phyloP scores from a whole-genome alignment of 352 stramenopile genomes.

The Globisporangium echinulatum region DNA sequence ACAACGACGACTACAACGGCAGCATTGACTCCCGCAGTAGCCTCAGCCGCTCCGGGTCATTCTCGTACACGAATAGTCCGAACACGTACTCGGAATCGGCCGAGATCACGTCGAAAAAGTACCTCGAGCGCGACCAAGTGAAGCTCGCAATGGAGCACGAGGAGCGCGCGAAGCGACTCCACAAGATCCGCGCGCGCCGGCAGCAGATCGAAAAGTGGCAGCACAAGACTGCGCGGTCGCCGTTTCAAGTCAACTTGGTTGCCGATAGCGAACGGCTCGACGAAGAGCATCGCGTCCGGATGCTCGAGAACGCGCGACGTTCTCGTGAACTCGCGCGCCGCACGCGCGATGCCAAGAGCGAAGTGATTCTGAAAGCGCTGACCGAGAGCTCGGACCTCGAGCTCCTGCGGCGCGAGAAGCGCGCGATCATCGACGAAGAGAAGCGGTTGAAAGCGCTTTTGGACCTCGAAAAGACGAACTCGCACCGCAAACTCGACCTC shows the following conservation, averaged over 20 bases:
- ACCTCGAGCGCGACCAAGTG: slow-evolving; percentile 62
- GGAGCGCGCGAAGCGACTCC: slow-evolving; percentile 43
- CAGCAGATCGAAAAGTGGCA: slow-evolving; percentile 80
- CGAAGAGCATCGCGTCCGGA: slow-evolving; percentile 81
- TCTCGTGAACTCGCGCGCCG: slow-evolving; percentile 62
- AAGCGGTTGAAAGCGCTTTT: slow-evolving; percentile 90
- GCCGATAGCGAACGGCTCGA: slow-evolving; percentile 93
- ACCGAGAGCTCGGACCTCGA: slow-evolving; percentile 89
- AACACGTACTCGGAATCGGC: slow-evolving; percentile 48
- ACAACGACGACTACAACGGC: neutral
- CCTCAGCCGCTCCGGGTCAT: slow-evolving; percentile 19
- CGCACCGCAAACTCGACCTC: slow-evolving; percentile 88
- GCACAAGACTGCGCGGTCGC: slow-evolving; percentile 85
- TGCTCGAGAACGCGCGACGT: slow-evolving; percentile 67
- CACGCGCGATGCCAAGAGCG: slow-evolving; percentile 85
- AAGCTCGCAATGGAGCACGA: slow-evolving; percentile 53
- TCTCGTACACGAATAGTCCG: slow-evolving; percentile 21
- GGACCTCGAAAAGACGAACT: slow-evolving; percentile 92
- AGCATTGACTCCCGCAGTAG: neutral
- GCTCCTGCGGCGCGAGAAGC: slow-evolving; percentile 88
- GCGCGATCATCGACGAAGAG: slow-evolving; percentile 93
- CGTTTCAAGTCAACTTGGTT: slow-evolving; percentile 91
- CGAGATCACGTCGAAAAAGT: slow-evolving; percentile 79
- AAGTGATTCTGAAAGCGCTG: slow-evolving; percentile 90
- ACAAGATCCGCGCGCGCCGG: slow-evolving; percentile 53